Evolutionary conservation across 163 green algal genomes (phyloP), one percentile per base, ranked within the genome.

Genomic region (Volvox carteri): DNA sequence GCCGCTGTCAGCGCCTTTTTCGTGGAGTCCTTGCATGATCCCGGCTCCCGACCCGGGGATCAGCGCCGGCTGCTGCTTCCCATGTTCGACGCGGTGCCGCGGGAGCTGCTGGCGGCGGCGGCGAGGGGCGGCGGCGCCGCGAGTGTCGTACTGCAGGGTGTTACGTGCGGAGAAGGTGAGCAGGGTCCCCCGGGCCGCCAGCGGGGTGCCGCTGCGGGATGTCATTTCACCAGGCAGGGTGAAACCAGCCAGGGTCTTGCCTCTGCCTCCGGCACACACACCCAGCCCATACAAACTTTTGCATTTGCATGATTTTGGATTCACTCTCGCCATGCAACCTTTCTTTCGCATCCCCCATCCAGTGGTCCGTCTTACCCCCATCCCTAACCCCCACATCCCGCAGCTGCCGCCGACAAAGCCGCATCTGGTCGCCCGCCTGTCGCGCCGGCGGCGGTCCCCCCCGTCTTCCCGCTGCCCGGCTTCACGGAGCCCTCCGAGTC

Each of bases 51-150:
- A 65, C n/a, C n/a, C n/a, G n/a, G n/a, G n/a, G n/a, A n/a, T n/a
- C n/a, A n/a, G 54, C 54, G 52, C 30, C 42, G 44, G 41, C 60
- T 41, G 1, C 30, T 19, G 79, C 60, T 86, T 60, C 60, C 79
- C 60, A 86, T 60, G 28, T 86, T 86, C 30, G 79, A 86, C 44
- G 11, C 14, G 11, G n/a, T 86, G 42, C 79, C 79, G 42, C 62
- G 8, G 28, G 56, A 65, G 25, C n/a, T 86, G 30, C 79, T 86
- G 62, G 28, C 28, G 79, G 75, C 21, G 41, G 41, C 44, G 44
- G 44, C 73, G 67, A 37, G 14, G 18, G 23, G 44, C 23, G 79
- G 41, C 23, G 58, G 58, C n/a, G 41, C 30, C 18, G 62, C 62
- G 25, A 37, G 2, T 4, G 12, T 86, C 37, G 33, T 78, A 33